Evolutionary conservation across 2,329 filamentous ascomycete genomes (phyloP), one percentile per base, ranked within the genome.

Genomic region (Sclerotinia nivalis): DNA sequence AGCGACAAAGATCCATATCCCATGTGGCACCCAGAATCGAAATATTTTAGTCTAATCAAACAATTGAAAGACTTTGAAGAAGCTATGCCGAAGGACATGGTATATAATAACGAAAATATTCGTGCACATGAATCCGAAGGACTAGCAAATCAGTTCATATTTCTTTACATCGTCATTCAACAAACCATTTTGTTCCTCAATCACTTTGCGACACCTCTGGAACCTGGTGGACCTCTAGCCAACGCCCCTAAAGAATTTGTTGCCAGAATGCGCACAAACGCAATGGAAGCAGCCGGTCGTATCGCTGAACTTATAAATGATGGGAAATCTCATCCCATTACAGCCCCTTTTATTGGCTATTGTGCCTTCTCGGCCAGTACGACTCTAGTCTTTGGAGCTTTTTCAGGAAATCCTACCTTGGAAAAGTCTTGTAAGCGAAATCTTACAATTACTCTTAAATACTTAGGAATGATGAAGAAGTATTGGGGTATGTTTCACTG

Each of bases 401-500:
- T 97, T 78, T 96, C 93, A 5, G 92, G 93, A 72, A 94, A 96
- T 73, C 83, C 89, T 20, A 83, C 87, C 15, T 85, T 96, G 64
- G 92, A 97, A 78, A 86, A 87, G 18, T 87, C 88, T 12, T 93
- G 93, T 12, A 97, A 96, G 81, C 88, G 89, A 73, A 94, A 97
- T 76, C 83, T 97, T 22, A 89, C 91, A 0, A 92, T 90, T 73
- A 98, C 97, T 74, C 91, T 98, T 76, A 92, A 91, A 77, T 98
- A 96, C 76, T 82, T 99, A 58, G 91, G 91, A 68, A 96, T 93
- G 80, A 97, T 98, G 92, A 97, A 97, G 83, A 92, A 92, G 71
- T 94, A 96, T 77, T 99, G 96, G 96, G 96, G 95, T 71, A 97
- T 97, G 91, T 97, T 98, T 78, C 93, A 97, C 78, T 97, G 93